Base-by-base conservation (phyloP, 2,329 filamentous ascomycete genomes). In the Colletotrichum chrysophilum region DNA sequence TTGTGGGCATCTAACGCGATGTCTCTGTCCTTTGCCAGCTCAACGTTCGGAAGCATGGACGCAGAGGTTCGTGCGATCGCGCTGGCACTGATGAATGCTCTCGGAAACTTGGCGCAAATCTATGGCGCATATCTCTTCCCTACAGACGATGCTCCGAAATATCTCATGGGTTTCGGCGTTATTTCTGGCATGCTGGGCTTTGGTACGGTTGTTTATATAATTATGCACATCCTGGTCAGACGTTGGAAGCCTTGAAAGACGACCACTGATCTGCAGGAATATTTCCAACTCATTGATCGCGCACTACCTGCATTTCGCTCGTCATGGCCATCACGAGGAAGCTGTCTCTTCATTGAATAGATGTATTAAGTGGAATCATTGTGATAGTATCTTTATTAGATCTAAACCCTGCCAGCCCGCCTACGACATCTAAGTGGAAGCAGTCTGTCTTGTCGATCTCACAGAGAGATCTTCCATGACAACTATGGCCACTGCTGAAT, bases 91-190 rank as follows among this genome's bases (percentile, higher is more conserved):
- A 87, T 91, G 65, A 91, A 91, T 78, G 88, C 88, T 0, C 83
- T 90, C 78, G 89, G 88, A 4, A 91, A 91, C 71, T 80, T 91
- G 4, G 88, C 89, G 0, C 88, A 90, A 76, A 91, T 91, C 10
- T 91, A 91, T 71, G 89, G 89, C 10, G 85, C 88, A 80, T 87
- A 90, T 76, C 78, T 91, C 4, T 91, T 90, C 80, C 90, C 89
- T 0, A 79, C 81, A 1, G 78, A 82, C 0, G 88, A 91, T 71
- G 81, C 82, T 26, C 89, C 89, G 0, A 88, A 89, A 77, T 89
- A 89, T 75, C 78, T 88, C 3, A 85, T 84, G 80, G 87, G 82
- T 65, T 89, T 85, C 79, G 71, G 66, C 3, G 66, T 70, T 2
- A 66, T 74, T 24, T 70, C 66, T 2, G 71, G 66, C 5, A 78